Base-by-base conservation (phyloP, 257 asterid species). In the Ehretia macrophylla region DNA sequence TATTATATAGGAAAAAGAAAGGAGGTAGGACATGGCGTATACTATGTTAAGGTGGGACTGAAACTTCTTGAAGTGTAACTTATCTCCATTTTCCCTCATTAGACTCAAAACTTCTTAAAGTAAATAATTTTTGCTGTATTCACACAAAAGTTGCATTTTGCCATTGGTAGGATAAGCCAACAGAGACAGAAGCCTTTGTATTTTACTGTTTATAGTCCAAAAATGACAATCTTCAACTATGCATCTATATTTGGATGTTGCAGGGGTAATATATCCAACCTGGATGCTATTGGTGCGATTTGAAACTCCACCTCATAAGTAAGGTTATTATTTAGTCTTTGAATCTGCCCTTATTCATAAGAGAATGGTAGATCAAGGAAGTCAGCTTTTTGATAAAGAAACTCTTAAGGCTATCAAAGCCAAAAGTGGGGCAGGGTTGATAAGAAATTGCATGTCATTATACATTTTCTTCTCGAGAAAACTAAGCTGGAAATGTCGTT, bases 161-260 rank as follows among this genome's bases (percentile, higher is more conserved):
- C 35, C 35, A 1, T 6, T n/a, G n/a, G n/a, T n/a, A n/a, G n/a
- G n/a, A 27, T 27, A 27, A 27, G 35, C 35, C 35, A 27, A 27
- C 35, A 27, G 35, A 27, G 35, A 6, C 35, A 27, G 6, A 27
- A 27, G 35, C n/a, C n/a, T n/a, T n/a, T n/a, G 6, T 27, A 27
- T 27, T 27, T 51, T 19, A 51, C 44, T 44, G 46, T 54, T 68
- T 64, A 17, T 66, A 23, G 79, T 72, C 63, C 69, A 80, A 79
- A 76, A 42, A 60, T 50, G 52, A 22, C 66, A 71, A 71, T 73
- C 60, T 77, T 75, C 95, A 85, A 85, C 90, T 53, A 64, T 68
- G 81, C 80, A 84, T 67, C 71, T 80, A 79, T 77, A 87, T 83
- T 82, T 77, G 77, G 81, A 75, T 86, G 86, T 82, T 86, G 94